Evolutionary conservation across 2,329 filamentous ascomycete genomes (phyloP).

Genomic region (Cadophora gregata): DNA sequence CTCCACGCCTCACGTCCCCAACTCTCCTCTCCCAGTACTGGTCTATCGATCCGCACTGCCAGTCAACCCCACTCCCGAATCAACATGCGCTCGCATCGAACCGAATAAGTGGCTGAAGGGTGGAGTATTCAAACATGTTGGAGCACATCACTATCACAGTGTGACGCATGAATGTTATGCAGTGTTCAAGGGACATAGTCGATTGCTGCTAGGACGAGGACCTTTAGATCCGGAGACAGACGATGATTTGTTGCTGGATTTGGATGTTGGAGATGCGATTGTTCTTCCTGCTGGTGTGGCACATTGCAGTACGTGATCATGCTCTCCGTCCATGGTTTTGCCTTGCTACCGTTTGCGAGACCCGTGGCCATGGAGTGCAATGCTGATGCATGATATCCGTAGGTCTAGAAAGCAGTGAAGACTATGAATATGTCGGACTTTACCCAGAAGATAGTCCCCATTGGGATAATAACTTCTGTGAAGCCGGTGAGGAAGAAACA

Average conservation of each 20-base stretch:
- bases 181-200: constrained; percentile 41
- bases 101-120: constrained; percentile 45
- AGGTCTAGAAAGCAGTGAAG: constrained; percentile 37
- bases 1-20: constrained; percentile 42
- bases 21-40: constrained; percentile 45
- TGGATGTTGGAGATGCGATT: constrained; percentile 45
- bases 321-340: neutral
- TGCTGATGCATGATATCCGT: constrained; percentile 12
- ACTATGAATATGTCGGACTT: constrained; percentile 46
- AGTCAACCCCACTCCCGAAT: constrained; percentile 36
- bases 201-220: constrained; percentile 44
- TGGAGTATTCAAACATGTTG: constrained; percentile 36
- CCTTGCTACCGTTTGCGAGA: neutral
- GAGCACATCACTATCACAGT: constrained; percentile 43
- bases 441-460: constrained; percentile 43
- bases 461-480: constrained; percentile 39
- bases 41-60: constrained; percentile 46
- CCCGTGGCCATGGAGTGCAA: neutral
- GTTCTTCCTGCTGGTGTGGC: constrained; percentile 46
- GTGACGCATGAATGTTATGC: constrained; percentile 49
- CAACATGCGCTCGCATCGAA: constrained; percentile 38
- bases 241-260: constrained; percentile 29
- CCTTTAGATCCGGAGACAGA: constrained; percentile 32
- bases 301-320: constrained; percentile 38
- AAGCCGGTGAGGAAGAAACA: constrained; percentile 31